These are phyloP conservation scores for Yamadazyma philogaea DNA, from an alignment of 805 yeast genomes.

Conservation along the genomic window DNA sequence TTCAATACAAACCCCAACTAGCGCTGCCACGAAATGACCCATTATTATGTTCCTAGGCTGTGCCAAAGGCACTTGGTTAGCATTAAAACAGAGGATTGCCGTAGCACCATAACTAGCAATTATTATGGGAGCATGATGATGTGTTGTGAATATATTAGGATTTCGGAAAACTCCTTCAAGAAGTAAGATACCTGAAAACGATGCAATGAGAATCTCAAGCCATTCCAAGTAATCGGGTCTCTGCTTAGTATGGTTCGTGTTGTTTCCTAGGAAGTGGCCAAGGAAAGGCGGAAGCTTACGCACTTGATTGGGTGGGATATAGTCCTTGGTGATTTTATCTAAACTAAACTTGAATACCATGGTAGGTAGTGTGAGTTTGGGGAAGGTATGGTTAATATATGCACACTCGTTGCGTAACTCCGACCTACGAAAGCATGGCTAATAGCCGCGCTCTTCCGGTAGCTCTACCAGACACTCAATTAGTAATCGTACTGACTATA, in stretches of 20 bases:
- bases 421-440: neutral
- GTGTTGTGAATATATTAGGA: slow-evolving; percentile 35
- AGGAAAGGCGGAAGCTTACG: slow-evolving; percentile 31
- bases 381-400: neutral
- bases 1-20: slow-evolving; percentile 52
- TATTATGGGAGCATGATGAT: slow-evolving; percentile 47
- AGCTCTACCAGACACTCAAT: neutral
- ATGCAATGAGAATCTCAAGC: slow-evolving; percentile 44
- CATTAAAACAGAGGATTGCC: slow-evolving; percentile 57
- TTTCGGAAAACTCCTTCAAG: slow-evolving; percentile 46
- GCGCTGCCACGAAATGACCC: slow-evolving; percentile 53
- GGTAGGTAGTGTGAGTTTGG: neutral
- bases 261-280: slow-evolving; percentile 40
- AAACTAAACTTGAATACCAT: slow-evolving; percentile 41
- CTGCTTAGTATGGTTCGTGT: slow-evolving; percentile 16
- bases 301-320: slow-evolving; percentile 26
- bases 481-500: neutral
- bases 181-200: slow-evolving; percentile 46
- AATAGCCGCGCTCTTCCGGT: no score
- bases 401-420: neutral
- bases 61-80: slow-evolving; percentile 54
- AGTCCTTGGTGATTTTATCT: slow-evolving; percentile 28
- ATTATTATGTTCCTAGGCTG: slow-evolving; percentile 60
- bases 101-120: slow-evolving; percentile 61
- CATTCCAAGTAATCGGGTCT: slow-evolving; percentile 41